Conservation (phyloP, 2,329 filamentous ascomycete species). For the Diaporthe ilicicola region DNA sequence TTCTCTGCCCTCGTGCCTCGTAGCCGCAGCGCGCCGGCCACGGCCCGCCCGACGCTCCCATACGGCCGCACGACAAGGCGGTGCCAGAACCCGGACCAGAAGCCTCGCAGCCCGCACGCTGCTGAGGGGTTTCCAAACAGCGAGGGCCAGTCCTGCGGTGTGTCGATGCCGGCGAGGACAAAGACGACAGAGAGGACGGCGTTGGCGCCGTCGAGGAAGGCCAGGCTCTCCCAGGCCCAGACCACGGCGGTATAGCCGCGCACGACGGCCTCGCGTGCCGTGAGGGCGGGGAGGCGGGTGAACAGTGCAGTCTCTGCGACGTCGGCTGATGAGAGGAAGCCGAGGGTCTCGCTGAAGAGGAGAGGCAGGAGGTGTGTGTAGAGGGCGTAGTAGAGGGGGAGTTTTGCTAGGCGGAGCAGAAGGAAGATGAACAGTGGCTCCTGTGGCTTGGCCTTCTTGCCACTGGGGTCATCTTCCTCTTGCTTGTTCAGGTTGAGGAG, state of each 20-base stretch:
- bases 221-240: slow-evolving; percentile 21
- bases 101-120: slow-evolving; percentile 25
- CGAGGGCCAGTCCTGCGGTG: slow-evolving; percentile 28
- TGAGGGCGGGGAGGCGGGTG: neutral
- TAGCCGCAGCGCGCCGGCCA: neutral
- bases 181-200: slow-evolving; percentile 4
- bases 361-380: neutral
- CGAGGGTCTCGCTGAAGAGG: neutral
- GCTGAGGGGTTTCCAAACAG: slow-evolving; percentile 21
- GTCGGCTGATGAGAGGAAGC: neutral
- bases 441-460: neutral
- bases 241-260: neutral
- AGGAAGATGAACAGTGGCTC: neutral
- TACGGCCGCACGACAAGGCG: neutral
- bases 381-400: neutral
- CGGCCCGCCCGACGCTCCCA: neutral
- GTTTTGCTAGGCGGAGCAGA: neutral
- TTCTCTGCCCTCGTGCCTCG: neutral
- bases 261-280: neutral
- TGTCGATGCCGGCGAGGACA: slow-evolving; percentile 25
- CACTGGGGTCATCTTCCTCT: neutral
- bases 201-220: slow-evolving; percentile 30
- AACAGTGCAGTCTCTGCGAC: neutral
- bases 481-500: neutral
- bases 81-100: slow-evolving; percentile 28